phyloP scores from a whole-genome alignment of 768 basidiomycete genomes.

The Pleurotus ostreatus region DNA sequence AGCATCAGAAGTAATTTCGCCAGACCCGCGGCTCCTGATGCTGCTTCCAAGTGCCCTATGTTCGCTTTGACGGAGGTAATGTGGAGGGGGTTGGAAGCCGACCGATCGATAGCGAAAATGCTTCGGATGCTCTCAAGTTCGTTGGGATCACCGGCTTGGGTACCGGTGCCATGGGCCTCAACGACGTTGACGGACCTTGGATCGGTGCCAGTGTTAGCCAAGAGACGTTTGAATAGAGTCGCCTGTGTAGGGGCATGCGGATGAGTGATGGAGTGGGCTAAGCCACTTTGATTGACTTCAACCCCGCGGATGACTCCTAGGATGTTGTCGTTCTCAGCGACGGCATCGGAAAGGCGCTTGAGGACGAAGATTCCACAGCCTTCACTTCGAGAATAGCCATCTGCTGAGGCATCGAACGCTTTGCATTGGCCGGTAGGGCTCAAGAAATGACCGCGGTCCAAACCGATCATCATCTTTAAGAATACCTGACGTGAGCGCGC shows the following conservation, averaged over 20 bases:
- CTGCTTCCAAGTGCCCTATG: slow-evolving; percentile 73
- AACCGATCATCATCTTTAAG: slow-evolving; percentile 11
- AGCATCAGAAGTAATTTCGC: slow-evolving; percentile 74
- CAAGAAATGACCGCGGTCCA: slow-evolving; percentile 67
- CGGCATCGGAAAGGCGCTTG: slow-evolving; percentile 65
- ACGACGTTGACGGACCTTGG: slow-evolving; percentile 49
- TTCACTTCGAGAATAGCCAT: slow-evolving; percentile 70
- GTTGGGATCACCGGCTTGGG: slow-evolving; percentile 64
- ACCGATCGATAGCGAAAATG: slow-evolving; percentile 43
- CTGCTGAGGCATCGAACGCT: slow-evolving; percentile 66
- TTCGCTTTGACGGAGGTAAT: slow-evolving; percentile 71
- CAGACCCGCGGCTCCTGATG: slow-evolving; percentile 68
- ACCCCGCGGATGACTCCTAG: slow-evolving; percentile 64
- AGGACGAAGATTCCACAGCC: slow-evolving; percentile 70
- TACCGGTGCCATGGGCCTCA: slow-evolving; percentile 75
- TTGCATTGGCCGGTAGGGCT: slow-evolving; percentile 65
- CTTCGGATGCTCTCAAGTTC: slow-evolving; percentile 62
- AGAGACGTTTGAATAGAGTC: slow-evolving; percentile 45
- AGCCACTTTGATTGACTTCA: slow-evolving; percentile 70
- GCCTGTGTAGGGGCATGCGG: slow-evolving; percentile 64
- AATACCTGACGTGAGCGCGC: slow-evolving; percentile 59
- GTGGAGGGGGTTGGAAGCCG: slow-evolving; percentile 48
- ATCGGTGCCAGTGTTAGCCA: slow-evolving; percentile 40
- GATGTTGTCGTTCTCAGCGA: slow-evolving; percentile 63
- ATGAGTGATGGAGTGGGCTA: slow-evolving; percentile 65